phyloP scores from a whole-genome alignment of 768 basidiomycete genomes.

The Termitomyces sp. region DNA sequence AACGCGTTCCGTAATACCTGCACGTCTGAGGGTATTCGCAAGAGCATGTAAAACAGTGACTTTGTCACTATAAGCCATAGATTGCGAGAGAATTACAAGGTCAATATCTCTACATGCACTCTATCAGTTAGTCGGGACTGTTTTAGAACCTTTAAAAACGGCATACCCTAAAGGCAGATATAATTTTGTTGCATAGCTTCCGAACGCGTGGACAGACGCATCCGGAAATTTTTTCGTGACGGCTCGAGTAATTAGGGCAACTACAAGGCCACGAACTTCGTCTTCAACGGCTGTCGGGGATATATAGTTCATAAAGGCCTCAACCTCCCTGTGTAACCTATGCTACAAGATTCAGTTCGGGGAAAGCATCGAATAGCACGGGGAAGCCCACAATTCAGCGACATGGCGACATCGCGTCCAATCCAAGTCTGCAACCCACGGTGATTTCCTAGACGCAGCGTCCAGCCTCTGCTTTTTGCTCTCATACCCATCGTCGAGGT shows the following conservation, averaged over 20 bases:
- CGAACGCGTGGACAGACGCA: constrained; percentile 81
- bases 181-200: constrained; percentile 88
- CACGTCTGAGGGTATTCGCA: constrained; percentile 70
- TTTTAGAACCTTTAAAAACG: neutral
- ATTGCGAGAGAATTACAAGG: constrained; percentile 77
- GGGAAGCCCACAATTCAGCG: constrained; percentile 68
- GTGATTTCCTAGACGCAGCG: constrained; percentile 50
- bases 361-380: neutral
- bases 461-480: constrained; percentile 50
- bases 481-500: constrained; percentile 44
- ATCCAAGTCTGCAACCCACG: constrained; percentile 70
- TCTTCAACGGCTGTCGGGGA: constrained; percentile 84
- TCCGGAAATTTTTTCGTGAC: constrained; percentile 69
- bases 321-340: constrained; percentile 85
- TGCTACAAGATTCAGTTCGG: constrained; percentile 1
- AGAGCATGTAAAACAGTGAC: constrained; percentile 68
- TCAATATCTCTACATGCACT: constrained; percentile 77
- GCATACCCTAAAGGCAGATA: constrained; percentile 90
- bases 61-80: constrained; percentile 69
- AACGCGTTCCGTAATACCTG: constrained; percentile 69
- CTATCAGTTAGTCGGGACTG: constrained; percentile 14
- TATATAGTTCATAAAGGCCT: constrained; percentile 82
- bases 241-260: constrained; percentile 63
- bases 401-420: constrained; percentile 74
- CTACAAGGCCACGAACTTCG: constrained; percentile 71